Base-by-base conservation (phyloP, 352 stramenopile species). In the Pythium aphanidermatum region DNA sequence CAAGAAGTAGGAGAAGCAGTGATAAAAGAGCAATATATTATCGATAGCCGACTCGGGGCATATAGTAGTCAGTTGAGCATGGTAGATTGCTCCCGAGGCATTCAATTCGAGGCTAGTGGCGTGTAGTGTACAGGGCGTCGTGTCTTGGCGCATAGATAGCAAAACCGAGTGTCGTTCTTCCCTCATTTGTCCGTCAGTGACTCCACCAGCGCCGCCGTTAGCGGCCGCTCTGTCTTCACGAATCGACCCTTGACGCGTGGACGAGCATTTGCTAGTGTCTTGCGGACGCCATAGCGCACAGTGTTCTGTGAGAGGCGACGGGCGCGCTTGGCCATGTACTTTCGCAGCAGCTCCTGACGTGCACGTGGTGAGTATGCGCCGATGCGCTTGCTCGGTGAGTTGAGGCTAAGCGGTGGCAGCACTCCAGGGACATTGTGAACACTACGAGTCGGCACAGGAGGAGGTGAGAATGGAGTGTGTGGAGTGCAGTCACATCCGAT, bases 221-320 rank as follows among this genome's bases (percentile, higher is more conserved):
- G 71, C 31, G 79, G 74, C 52, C 78, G 67, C 66, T 81, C 70
- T 4, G 79, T 91, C 70, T 91, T 91, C 47, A 88, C 75, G 57
- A 91, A 91, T 17, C 79, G 75, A 31, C 79, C 79, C 58, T 87
- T 91, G 30, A 88, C 75, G 9, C 79, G 71, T 21, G 79, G 75
- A 4, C 78, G 75, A 13, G 78, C 78, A 30, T 88, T 88, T 36
- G 79, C 79, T 29, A 88, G 67, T 37, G 79, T 86, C 43, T 91
- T 91, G 37, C 75, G 75, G 48, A 91, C 79, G 46, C 76, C 65
- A 51, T 88, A 91, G 58, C 75, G 75, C 39, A 91, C 75, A 39
- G 65, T 88, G 54, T 82, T 68, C 42, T 87, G 79, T 14, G 70
- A 87, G 20, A 91, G 55, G 25, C 79, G 70, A 43, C 78, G 77